Percentiles rank a stretch among this genome's conserved stretches.
These are phyloP conservation scores for Ephemerocybe angulata DNA, from an alignment of 768 basidiomycete genomes.

Conservation along the genomic window DNA sequence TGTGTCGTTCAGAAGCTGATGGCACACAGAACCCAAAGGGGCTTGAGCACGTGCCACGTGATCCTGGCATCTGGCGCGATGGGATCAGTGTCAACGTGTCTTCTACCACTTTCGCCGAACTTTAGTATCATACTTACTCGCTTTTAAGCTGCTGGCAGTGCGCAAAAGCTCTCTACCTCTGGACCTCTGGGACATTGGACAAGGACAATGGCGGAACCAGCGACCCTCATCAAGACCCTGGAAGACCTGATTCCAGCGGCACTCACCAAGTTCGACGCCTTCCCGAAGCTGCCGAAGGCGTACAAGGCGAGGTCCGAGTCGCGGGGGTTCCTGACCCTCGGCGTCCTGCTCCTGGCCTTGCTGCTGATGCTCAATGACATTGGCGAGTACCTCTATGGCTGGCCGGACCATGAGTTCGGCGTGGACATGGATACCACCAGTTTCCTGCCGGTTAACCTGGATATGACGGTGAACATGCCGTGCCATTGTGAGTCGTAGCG, in stretches of 20 bases:
- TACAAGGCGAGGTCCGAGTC: constrained; percentile 79
- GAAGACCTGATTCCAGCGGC: constrained; percentile 60
- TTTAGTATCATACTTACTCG: background rate
- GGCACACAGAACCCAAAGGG: too few species aligned
- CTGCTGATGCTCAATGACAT: constrained; percentile 84
- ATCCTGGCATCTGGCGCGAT: too few species aligned
- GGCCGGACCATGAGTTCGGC: constrained; percentile 86
- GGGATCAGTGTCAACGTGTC: constrained; percentile 4
- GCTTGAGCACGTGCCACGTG: too few species aligned
- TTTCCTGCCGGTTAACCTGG: constrained; percentile 83
- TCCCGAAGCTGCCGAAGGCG: constrained; percentile 77
- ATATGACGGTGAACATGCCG: constrained; percentile 90
- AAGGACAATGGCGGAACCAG: constrained; percentile 3
- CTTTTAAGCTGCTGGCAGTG: constrained; percentile 6
- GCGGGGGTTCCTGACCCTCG: constrained; percentile 77
- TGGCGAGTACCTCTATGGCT: constrained; percentile 90
- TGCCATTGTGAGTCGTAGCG: constrained; percentile 72
- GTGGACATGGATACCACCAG: constrained; percentile 64
- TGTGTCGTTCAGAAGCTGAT: background rate
- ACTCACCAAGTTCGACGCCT: constrained; percentile 79
- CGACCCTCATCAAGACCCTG: constrained; percentile 56
- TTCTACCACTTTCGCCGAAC: background rate
- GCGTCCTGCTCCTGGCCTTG: constrained; percentile 62
- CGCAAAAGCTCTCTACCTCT: too few species aligned
- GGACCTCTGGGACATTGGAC: background rate